Base-by-base conservation (phyloP, 371 early-diverging fungal species). In the Fennellomyces sp. region DNA sequence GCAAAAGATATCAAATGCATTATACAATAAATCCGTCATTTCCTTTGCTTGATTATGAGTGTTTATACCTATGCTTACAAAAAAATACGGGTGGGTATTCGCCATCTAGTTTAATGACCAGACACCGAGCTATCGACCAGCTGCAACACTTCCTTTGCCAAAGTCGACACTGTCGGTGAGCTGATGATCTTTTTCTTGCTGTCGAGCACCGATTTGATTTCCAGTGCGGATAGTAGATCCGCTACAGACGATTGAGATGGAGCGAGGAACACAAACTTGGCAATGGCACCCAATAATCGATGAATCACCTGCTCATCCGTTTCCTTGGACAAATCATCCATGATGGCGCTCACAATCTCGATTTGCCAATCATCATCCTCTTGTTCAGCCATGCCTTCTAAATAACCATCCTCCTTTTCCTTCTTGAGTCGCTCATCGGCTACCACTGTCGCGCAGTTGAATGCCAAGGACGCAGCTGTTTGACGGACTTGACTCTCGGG, bases 331-430 rank as follows among this genome's bases (percentile, higher is more conserved):
- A 91, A 58, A 12, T 86, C 88, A 36, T 82, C 80, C 15, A 77
- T 65, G 19, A 88, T 71, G 0, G 89, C 91, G 38, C 88, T 88
- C 8, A 83, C 69, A 33, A 88, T 60, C 56, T 89, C 89, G 12
- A 81, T 72, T 26, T 76, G 69, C 91, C 91, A 91, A 48, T 88
- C 90, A 61, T 87, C 89, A 56, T 86, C 86, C 19, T 80, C 75
- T 56, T 76, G 73, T 13, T 72, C 73, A n/a, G 76, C 63, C 50
- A 67, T 68, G n/a, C 75, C 75, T 3, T 50, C 31, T 21, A 73
- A 56, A 21, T 72, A 74, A 15, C 38, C 59, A 23, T 50, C 59
- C 7, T 49, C 58, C 19, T 81, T 77, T 36, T 80, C 67, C 25
- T 77, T 76, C 3, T 71, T 64, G 1, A 71, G 41, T n/a, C 77